A percentile compares a stretch with the other conserved stretches of the same genome.
Conservation (phyloP, 345 rosid species). For the Gossypium thurberi region DNA sequence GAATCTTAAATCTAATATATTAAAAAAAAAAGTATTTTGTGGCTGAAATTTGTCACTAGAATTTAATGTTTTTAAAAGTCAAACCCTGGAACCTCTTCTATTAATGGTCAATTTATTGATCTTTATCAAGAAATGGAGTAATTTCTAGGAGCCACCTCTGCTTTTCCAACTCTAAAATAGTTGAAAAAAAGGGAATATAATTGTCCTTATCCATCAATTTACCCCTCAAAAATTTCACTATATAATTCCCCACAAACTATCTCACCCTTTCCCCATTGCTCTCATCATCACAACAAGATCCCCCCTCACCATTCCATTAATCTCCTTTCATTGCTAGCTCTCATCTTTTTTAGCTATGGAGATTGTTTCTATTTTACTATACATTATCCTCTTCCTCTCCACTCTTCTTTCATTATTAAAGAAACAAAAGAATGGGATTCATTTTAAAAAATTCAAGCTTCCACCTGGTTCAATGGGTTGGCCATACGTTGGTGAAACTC, state of each 20-base stretch:
- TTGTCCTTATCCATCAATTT: not conserved
- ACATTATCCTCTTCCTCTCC: slow-evolving; percentile 30
- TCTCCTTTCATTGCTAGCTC: too few species aligned
- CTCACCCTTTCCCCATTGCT: not conserved
- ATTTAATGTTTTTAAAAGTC: not conserved
- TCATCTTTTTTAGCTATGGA: slow-evolving; percentile 26
- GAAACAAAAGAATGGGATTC: slow-evolving; percentile 14
- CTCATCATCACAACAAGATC: not conserved
- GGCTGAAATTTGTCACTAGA: not conserved
- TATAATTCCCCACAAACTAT: slow-evolving; percentile 20
- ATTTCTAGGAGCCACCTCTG: slow-evolving; percentile 6
- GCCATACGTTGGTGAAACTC: slow-evolving; percentile 81
- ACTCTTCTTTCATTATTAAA: slow-evolving; percentile 27
- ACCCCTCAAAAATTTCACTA: not conserved
- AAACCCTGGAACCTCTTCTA: not conserved
- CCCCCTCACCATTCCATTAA: not conserved
- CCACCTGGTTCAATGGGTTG: slow-evolving; percentile 91
- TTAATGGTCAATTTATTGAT: not conserved
- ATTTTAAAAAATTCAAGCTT: slow-evolving; percentile 31
- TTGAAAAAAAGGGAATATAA: not conserved
- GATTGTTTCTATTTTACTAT: slow-evolving; percentile 19
- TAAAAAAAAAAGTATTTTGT: too few species aligned
- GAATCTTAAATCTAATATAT: too few species aligned
- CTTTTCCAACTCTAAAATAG: not conserved
- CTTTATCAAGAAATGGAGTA: not conserved